Evolutionary conservation across 2,329 filamentous ascomycete species (phyloP).

Genomic region (Apiospora koreana): DNA sequence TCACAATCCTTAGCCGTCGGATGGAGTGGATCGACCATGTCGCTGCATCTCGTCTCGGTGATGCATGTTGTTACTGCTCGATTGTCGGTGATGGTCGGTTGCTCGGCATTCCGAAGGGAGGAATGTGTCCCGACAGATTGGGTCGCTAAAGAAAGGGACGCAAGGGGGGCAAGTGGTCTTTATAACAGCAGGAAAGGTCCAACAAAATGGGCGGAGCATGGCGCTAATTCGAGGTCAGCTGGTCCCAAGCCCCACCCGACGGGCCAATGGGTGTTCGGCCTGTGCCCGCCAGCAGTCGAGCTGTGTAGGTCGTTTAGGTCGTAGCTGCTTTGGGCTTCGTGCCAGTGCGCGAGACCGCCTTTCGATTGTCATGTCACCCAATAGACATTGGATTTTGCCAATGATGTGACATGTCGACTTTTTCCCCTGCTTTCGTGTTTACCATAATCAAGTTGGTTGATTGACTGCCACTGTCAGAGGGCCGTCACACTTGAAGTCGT

Average conservation of each 20-base stretch:
- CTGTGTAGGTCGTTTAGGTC: not conserved
- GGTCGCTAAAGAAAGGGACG: not conserved
- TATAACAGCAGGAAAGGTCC: not conserved
- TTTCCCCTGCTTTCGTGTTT: not conserved
- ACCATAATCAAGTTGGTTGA: not conserved
- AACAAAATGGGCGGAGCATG: too few relatives aligned
- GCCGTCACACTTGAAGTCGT: not conserved
- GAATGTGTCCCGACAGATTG: not conserved
- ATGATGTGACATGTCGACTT: not conserved
- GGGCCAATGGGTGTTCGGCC: not conserved
- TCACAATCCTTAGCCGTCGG: not conserved
- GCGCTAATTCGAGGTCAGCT: not conserved
- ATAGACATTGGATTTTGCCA: not conserved
- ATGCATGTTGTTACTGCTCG: not conserved
- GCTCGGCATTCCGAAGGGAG: not conserved
- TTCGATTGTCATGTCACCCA: not conserved
- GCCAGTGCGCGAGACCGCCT: not conserved
- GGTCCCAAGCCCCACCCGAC: not conserved
- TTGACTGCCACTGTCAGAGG: not conserved
- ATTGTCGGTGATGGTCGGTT: slow-evolving; percentile 46
- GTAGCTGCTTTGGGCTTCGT: not conserved
- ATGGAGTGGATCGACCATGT: not conserved
- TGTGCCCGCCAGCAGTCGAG: not conserved
- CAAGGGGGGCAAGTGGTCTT: not conserved
- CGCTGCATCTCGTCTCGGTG: not conserved